These are phyloP conservation scores for Brasilioporus rufonigricans DNA, from an alignment of 768 basidiomycete species.

Conservation along the genomic window DNA sequence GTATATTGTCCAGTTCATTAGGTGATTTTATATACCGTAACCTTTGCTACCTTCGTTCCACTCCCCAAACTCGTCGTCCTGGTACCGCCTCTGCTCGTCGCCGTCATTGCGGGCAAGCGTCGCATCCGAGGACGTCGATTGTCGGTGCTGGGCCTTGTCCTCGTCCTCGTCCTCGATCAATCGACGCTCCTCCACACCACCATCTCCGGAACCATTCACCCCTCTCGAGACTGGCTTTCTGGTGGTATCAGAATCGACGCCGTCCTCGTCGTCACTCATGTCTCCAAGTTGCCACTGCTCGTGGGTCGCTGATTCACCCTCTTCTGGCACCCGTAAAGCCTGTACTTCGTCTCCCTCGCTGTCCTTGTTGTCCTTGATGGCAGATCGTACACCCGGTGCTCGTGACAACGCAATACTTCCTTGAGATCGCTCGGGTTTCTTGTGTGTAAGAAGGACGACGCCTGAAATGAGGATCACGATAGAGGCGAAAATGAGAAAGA, in stretches of 20 bases:
- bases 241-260: conserved; percentile 38
- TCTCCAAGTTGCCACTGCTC: conserved; percentile 74
- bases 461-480: conserved; percentile 86
- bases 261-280: conserved; percentile 65
- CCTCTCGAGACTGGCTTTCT: conserved; percentile 22
- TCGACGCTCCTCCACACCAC: conserved; percentile 33
- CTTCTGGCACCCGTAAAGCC: conserved; percentile 34
- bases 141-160: conserved; percentile 18
- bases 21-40: background rate
- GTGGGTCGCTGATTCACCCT: conserved; percentile 34
- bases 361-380: conserved; percentile 12
- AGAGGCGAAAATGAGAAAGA: conserved; percentile 84
- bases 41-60: conserved; percentile 25
- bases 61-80: conserved; percentile 32
- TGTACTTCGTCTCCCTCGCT: conserved; percentile 40
- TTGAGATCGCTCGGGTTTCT: conserved; percentile 67
- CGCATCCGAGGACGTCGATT: conserved; percentile 38
- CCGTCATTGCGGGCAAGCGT: conserved; percentile 27
- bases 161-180: conserved; percentile 39
- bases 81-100: conserved; percentile 11
- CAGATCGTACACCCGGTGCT: conserved; percentile 24
- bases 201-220: conserved; percentile 12
- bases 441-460: conserved; percentile 90
- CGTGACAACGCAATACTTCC: conserved; percentile 29
- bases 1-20: too few relatives aligned